phyloP scores from a whole-genome alignment of 495 filamentous ascomycete genomes.

The Mytilinidion resinicola region DNA sequence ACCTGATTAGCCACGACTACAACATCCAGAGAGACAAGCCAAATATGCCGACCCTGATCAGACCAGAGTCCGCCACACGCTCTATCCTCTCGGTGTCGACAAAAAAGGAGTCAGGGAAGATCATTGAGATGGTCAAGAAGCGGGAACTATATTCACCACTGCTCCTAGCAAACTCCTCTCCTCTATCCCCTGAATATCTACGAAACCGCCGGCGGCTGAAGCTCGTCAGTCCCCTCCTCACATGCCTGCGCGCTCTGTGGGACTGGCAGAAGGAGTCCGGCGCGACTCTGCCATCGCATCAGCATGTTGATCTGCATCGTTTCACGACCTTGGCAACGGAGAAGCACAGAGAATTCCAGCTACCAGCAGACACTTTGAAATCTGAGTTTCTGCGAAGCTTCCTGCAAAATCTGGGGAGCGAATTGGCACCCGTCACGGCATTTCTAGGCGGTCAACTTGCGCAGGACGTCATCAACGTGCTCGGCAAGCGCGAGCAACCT shows the following conservation, averaged over 20 bases:
- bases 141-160: constrained; percentile 81
- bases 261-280: constrained; percentile 56
- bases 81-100: constrained; percentile 62
- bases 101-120: constrained; percentile 64
- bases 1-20: constrained; percentile 81
- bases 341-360: constrained; percentile 65
- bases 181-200: constrained; percentile 62
- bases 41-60: constrained; percentile 59
- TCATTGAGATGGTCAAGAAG: constrained; percentile 87
- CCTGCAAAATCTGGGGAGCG: constrained; percentile 70
- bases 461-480: constrained; percentile 95
- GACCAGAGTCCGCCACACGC: constrained; percentile 69
- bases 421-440: constrained; percentile 81
- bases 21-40: constrained; percentile 77
- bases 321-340: constrained; percentile 71
- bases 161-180: constrained; percentile 67
- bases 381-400: constrained; percentile 78
- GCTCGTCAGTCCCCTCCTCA: constrained; percentile 72
- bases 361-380: constrained; percentile 68
- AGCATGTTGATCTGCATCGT: constrained; percentile 45
- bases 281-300: constrained; percentile 51
- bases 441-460: constrained; percentile 85
- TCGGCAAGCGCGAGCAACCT: constrained; percentile 83
- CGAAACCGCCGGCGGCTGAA: constrained; percentile 59
- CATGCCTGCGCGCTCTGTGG: constrained; percentile 78